Evolutionary conservation across 1,284 basidiomycete species (phyloP).

Genomic region (Waitea zeae): DNA sequence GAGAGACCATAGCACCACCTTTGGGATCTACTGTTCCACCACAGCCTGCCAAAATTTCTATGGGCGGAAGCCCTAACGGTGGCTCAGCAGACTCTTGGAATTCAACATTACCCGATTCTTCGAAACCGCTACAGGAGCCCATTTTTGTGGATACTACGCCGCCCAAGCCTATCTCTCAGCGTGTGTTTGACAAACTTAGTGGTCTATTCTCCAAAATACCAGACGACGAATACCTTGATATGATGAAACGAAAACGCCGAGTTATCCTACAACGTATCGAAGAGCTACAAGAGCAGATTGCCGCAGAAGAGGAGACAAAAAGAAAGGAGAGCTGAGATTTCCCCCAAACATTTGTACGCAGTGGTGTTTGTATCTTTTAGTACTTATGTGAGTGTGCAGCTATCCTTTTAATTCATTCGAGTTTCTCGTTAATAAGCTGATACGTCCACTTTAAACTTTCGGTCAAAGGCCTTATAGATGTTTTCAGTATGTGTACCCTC

Average conservation of each 20-base stretch:
- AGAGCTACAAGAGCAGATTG: constrained; percentile 30
- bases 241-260: constrained; percentile 19
- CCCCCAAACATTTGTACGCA: too few species aligned
- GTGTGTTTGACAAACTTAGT: neutral
- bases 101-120: neutral
- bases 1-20: constrained; percentile 9
- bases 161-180: neutral
- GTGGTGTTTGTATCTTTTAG: too few species aligned
- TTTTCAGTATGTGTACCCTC: too few species aligned
- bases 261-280: constrained; percentile 30
- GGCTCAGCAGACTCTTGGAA: neutral
- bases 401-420: too few species aligned
- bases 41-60: constrained; percentile 1
- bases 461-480: too few species aligned
- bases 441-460: too few species aligned
- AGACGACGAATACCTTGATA: constrained; percentile 44
- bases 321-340: too few species aligned
- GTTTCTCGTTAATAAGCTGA: too few species aligned
- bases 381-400: too few species aligned
- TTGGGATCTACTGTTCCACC: neutral
- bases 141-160: neutral
- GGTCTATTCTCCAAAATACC: constrained; percentile 24
- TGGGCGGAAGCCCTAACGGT: neutral
- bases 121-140: neutral
- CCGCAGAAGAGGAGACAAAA: constrained; percentile 14